These are phyloP conservation scores for Trypanosomatidae sp. DNA, from an alignment of 208 protist species.

Conservation along the genomic window DNA sequence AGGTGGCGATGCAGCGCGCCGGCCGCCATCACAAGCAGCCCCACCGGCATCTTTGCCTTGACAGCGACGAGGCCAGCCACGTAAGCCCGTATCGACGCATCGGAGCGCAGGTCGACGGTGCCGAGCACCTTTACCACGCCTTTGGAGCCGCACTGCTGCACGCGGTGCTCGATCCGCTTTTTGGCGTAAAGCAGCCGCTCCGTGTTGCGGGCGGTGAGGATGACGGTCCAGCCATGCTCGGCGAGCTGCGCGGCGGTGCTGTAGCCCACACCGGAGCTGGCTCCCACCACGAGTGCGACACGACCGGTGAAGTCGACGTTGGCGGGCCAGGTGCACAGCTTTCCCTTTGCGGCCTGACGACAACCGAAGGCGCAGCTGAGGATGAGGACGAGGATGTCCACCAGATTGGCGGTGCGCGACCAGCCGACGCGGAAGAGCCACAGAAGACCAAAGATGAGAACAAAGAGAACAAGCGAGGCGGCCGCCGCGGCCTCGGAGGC, in stretches of 20 bases:
- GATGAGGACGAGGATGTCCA: conserved; percentile 35
- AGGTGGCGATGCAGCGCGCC: conserved; percentile 67
- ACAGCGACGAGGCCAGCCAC: conserved; percentile 33
- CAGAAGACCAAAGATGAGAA: conserved; percentile 11
- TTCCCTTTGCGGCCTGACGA: conserved; percentile 45
- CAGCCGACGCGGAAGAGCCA: conserved; percentile 19
- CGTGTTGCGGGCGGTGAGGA: conserved; percentile 61
- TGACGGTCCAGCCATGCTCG: conserved; percentile 73
- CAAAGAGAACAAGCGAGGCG: conserved; percentile 14
- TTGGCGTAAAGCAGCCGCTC: conserved; percentile 53
- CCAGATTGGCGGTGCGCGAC: conserved; percentile 8
- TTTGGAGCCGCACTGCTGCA: conserved; percentile 13
- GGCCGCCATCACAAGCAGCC: conserved; percentile 77
- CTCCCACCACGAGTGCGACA: conserved; percentile 79
- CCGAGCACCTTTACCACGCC: conserved; percentile 58
- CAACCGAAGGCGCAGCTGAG: conserved; percentile 39
- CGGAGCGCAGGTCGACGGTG: conserved; percentile 64
- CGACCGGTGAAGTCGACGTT: conserved; percentile 55
- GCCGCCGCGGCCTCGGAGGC: conserved; percentile 55
- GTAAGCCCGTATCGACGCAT: conserved; percentile 67
- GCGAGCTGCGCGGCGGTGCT: conserved; percentile 68
- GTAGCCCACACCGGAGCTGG: conserved; percentile 78
- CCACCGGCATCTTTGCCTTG: conserved; percentile 44
- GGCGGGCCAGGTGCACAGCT: conserved; percentile 56
- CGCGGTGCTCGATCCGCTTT: conserved; percentile 34